Percentiles rank a stretch among this genome's conserved stretches.
phyloP scores from a whole-genome alignment of 495 filamentous ascomycete species.

The Mycothermus thermophilus region DNA sequence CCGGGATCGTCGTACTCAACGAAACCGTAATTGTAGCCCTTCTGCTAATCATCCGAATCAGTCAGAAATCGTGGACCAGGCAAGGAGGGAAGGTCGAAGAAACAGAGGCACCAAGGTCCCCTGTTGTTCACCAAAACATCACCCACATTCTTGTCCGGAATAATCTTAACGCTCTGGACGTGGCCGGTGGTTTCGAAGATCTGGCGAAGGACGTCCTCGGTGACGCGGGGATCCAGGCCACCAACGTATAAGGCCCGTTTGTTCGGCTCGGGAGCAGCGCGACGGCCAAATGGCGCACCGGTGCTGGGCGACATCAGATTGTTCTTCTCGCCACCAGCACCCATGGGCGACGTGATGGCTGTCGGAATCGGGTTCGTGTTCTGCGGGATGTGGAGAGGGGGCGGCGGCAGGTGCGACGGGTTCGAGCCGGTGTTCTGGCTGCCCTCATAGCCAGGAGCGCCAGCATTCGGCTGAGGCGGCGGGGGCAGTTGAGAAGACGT shows the following conservation, averaged over 20 bases:
- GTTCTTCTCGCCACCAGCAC: slow-evolving; percentile 41
- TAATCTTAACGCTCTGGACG: slow-evolving; percentile 97
- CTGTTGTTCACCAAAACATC: background rate
- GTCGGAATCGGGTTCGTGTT: slow-evolving; percentile 94
- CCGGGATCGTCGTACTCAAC: slow-evolving; percentile 98
- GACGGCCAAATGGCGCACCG: slow-evolving; percentile 68
- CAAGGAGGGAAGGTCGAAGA: background rate
- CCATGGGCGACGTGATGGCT: slow-evolving; percentile 80
- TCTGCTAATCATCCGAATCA: slow-evolving; percentile 41
- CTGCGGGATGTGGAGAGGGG: slow-evolving; percentile 85
- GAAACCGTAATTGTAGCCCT: slow-evolving; percentile 98
- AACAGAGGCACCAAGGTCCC: background rate
- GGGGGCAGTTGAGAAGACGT: slow-evolving; percentile 47
- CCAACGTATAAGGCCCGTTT: slow-evolving; percentile 96
- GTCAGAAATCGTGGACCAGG: slow-evolving; percentile 1
- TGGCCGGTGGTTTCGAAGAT: slow-evolving; percentile 99
- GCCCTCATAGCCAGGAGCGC: slow-evolving; percentile 56
- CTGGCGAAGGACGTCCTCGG: slow-evolving; percentile 90
- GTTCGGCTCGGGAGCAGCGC: slow-evolving; percentile 93
- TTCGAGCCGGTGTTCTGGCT: slow-evolving; percentile 55
- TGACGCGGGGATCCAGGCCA: slow-evolving; percentile 86
- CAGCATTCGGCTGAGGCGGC: slow-evolving; percentile 50
- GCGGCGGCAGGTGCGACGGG: slow-evolving; percentile 81
- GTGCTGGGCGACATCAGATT: slow-evolving; percentile 72
- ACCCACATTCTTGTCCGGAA: slow-evolving; percentile 95